Percentiles rank a stretch among this genome's conserved stretches.
These are phyloP conservation scores for Panus rudis DNA, from an alignment of 768 basidiomycete species.

Conservation along the genomic window DNA sequence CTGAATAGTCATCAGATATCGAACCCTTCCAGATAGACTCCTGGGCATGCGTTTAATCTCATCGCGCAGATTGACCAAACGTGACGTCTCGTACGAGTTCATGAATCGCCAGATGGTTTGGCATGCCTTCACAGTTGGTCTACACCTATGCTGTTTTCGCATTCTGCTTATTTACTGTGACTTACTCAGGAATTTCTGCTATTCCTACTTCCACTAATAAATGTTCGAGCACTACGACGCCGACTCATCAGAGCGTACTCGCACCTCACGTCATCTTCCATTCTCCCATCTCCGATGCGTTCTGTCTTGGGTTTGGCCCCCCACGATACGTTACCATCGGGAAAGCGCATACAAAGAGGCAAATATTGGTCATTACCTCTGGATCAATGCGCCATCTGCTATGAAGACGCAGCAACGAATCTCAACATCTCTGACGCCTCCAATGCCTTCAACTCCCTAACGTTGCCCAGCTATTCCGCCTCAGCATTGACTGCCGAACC, in stretches of 20 bases:
- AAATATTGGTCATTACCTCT: conserved; percentile 63
- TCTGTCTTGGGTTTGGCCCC: conserved; percentile 11
- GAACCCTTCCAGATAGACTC: conserved; percentile 75
- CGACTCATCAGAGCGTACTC: conserved; percentile 35
- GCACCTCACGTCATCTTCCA: conserved; percentile 15
- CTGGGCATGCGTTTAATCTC: conserved; percentile 71
- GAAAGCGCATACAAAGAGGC: conserved; percentile 35
- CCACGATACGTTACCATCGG: conserved; percentile 3
- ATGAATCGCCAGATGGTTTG: conserved; percentile 99
- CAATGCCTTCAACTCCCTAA: conserved; percentile 35
- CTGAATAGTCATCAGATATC: conserved; percentile 51
- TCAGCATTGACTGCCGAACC: conserved; percentile 13
- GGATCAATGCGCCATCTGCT: conserved; percentile 88
- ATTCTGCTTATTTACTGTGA: neutral
- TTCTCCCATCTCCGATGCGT: conserved; percentile 29
- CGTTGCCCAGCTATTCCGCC: conserved; percentile 25
- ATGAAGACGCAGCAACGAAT: conserved; percentile 62
- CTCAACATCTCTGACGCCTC: conserved; percentile 48
- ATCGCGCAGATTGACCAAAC: conserved; percentile 56
- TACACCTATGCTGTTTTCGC: neutral
- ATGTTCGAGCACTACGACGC: conserved; percentile 56
- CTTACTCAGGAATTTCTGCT: conserved; percentile 81
- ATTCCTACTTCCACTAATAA: conserved; percentile 84
- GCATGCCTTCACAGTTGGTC: conserved; percentile 91
- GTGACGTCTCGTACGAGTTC: conserved; percentile 94